Base-by-base conservation (phyloP, 306 rosid genomes). In the Cotoneaster glaucophyllus region DNA sequence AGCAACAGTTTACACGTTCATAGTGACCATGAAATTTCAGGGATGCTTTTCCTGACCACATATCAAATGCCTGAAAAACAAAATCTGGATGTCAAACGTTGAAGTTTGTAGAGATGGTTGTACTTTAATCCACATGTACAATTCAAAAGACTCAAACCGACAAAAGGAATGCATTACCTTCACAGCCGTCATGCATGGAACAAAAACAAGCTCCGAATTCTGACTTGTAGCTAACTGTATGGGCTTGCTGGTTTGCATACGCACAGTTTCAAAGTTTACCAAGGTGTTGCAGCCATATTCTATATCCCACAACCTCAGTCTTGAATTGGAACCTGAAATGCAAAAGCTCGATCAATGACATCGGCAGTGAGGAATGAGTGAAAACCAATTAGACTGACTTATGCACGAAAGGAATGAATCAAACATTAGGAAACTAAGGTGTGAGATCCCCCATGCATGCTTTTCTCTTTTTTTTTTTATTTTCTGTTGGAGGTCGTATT, bases 151-250 rank as follows among this genome's bases (percentile, higher is more conserved):
- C 65, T 21, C 70, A 78, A 71, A 53, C 76, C 37, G 22, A 56
- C 29, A 45, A 11, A 63, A 56, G 48, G 75, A 70, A 58, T 31
- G 32, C 11, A 28, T 75, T 85, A 92, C 97, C 83, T 95, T 95
- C 78, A 89, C 96, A 82, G 94, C 32, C 75, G 92, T 76, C 97
- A 90, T 92, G 96, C 99, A 95, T 67, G 99, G 99, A 85, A 90
- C 97, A 84, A 95, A 95, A 80, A 86, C 89, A 69, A 83, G 82
- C 74, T 84, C 66, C 13, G 93, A 82, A 82, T 89, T 96, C 73
- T 79, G 92, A 78, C 87, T 77, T 69, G 97, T 90, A 71, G 97
- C 99, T 72, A 95, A 79, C 80, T 92, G 99, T 79, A 92, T 87
- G 56, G 99, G 99, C 81, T 85, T 95, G 88, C 77, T 86, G 77